These are phyloP conservation scores for Leccinum imitatum DNA, from an alignment of 768 basidiomycete species.

Conservation along the genomic window DNA sequence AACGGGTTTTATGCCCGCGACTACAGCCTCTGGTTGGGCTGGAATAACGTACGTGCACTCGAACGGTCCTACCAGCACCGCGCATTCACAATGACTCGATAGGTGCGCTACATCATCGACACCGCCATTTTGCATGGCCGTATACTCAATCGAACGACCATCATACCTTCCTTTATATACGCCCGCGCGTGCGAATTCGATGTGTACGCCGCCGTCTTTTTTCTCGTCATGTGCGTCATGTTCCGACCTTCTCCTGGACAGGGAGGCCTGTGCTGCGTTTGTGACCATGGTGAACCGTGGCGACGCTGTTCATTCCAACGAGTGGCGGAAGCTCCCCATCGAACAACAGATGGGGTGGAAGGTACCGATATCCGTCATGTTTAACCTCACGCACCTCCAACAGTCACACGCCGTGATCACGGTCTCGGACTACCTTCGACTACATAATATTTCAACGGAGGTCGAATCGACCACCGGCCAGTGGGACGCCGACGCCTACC, in stretches of 20 bases:
- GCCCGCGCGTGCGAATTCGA: constrained; percentile 45
- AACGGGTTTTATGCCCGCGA: constrained; percentile 47
- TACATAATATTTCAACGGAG: constrained; percentile 36
- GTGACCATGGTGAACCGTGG: constrained; percentile 47
- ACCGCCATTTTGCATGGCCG: constrained; percentile 42
- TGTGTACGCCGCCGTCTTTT: constrained; percentile 14
- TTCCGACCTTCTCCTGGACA: constrained; percentile 8
- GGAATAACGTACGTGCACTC: constrained; percentile 41
- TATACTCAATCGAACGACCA: constrained; percentile 42
- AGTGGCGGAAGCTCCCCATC: constrained; percentile 41
- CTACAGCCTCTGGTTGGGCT: constrained; percentile 48
- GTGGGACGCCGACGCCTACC: constrained; percentile 39
- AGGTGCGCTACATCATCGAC: constrained; percentile 53
- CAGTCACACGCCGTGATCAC: constrained; percentile 38
- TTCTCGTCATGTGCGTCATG: background rate
- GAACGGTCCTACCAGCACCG: background rate
- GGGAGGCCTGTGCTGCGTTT: constrained; percentile 39
- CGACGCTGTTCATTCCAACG: constrained; percentile 37
- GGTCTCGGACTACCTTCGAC: constrained; percentile 41
- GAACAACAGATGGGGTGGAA: constrained; percentile 38
- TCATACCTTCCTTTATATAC: constrained; percentile 48
- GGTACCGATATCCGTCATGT: constrained; percentile 39
- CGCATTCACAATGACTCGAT: background rate
- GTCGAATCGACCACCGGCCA: constrained; percentile 38
- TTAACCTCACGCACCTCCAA: constrained; percentile 42